Evolutionary conservation across 345 rosid species (phyloP).

Genomic region (Turnera subulata): DNA sequence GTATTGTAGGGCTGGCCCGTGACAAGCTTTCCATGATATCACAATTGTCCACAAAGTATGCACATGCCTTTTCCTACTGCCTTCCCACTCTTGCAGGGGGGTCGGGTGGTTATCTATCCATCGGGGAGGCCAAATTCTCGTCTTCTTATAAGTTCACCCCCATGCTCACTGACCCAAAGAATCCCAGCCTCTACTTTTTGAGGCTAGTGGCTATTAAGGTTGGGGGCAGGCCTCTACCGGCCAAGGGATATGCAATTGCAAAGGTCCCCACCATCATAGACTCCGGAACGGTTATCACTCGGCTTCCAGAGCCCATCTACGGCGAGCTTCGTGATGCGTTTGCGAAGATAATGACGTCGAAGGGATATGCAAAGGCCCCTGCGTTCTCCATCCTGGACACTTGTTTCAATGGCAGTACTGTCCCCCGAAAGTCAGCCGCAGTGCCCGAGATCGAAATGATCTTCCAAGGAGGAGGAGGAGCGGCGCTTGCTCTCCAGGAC

Average conservation of each 20-base stretch:
- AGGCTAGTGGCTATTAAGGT: slow-evolving; percentile 24
- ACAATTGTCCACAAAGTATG: slow-evolving; percentile 31
- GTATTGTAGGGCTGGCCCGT: slow-evolving; percentile 40
- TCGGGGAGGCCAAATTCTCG: slow-evolving; percentile 22
- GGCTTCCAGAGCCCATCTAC: slow-evolving; percentile 39
- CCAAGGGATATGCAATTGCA: slow-evolving; percentile 15
- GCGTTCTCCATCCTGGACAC: slow-evolving; percentile 34
- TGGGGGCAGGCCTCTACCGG: slow-evolving; percentile 27
- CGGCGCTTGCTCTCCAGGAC: slow-evolving; percentile 26
- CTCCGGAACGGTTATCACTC: slow-evolving; percentile 48
- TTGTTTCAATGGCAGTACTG: slow-evolving; percentile 40
- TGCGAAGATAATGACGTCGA: slow-evolving; percentile 27
- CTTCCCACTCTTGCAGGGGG: slow-evolving; percentile 26
- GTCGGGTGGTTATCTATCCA: slow-evolving; percentile 33
- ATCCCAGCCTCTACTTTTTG: slow-evolving; percentile 31
- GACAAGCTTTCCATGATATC: slow-evolving; percentile 36
- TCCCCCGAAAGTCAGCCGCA: slow-evolving; percentile 14
- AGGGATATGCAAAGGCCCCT: slow-evolving; percentile 27
- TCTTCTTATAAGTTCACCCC: slow-evolving; percentile 40
- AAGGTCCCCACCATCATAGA: slow-evolving; percentile 42
- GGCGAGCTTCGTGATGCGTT: slow-evolving; percentile 27
- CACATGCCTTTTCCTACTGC: slow-evolving; percentile 41
- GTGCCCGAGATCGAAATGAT: slow-evolving; percentile 31
- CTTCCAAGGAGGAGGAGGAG: slow-evolving; percentile 39
- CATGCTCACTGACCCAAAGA: slow-evolving; percentile 21